Conservation (phyloP, 495 filamentous ascomycete species). For the Aspergillus cavernicola region DNA sequence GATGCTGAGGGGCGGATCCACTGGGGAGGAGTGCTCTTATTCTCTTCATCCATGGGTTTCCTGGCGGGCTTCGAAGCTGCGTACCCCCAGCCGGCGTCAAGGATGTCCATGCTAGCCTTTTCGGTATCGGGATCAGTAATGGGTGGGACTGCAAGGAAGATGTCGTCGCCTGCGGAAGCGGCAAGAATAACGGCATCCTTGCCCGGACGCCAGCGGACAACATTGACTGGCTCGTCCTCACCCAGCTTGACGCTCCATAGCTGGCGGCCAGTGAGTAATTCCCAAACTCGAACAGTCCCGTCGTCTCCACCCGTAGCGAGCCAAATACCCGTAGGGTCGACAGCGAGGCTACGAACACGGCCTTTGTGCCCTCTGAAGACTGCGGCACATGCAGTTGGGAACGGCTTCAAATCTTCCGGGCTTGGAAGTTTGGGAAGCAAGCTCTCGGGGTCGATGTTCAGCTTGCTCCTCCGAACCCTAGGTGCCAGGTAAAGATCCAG, state of each 20-base stretch:
- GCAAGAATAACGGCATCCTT: slow-evolving; percentile 77
- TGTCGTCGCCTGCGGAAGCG: slow-evolving; percentile 76
- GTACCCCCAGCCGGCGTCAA: slow-evolving; percentile 88
- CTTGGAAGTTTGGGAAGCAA: slow-evolving; percentile 92
- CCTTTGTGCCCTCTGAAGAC: slow-evolving; percentile 87
- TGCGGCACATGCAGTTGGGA: slow-evolving; percentile 82
- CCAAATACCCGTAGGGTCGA: slow-evolving; percentile 75
- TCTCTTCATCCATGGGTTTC: slow-evolving; percentile 52
- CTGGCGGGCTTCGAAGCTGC: slow-evolving; percentile 65
- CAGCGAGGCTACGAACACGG: slow-evolving; percentile 73
- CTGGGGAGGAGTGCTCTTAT: slow-evolving; percentile 70
- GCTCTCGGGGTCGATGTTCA: slow-evolving; percentile 95
- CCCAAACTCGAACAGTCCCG: slow-evolving; percentile 89
- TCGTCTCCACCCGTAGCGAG: slow-evolving; percentile 92
- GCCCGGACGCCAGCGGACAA: slow-evolving; percentile 84
- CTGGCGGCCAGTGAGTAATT: slow-evolving; percentile 80
- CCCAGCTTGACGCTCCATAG: slow-evolving; percentile 78
- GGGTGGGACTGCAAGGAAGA: slow-evolving; percentile 78
- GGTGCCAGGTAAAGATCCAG: slow-evolving; percentile 94
- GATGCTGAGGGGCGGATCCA: slow-evolving; percentile 78
- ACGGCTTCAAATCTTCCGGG: slow-evolving; percentile 87
- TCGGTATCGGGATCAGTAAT: slow-evolving; percentile 69
- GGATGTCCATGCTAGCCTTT: slow-evolving; percentile 64
- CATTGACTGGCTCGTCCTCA: slow-evolving; percentile 78
- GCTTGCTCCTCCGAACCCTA: slow-evolving; percentile 82